phyloP scores from a whole-genome alignment of 208 protist genomes.

The Balamuthia mandrillaris region DNA sequence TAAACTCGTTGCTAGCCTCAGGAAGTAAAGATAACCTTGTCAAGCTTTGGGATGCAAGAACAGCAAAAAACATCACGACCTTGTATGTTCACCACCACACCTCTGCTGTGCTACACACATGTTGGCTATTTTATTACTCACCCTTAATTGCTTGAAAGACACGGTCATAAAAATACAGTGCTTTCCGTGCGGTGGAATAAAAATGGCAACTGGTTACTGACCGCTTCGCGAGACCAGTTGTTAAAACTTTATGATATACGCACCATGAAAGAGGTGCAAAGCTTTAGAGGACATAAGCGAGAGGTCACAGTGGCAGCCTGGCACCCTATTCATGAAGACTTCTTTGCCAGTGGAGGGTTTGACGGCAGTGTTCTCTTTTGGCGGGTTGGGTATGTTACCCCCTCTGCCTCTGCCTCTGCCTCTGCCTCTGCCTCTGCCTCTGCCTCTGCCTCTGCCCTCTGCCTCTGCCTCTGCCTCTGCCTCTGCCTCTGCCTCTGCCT shows the following conservation, averaged over 20 bases:
- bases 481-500: too few species aligned
- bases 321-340: conserved; percentile 79
- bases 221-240: conserved; percentile 64
- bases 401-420: background rate
- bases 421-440: background rate
- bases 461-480: too few species aligned
- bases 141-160: conserved; percentile 15
- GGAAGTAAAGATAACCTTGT: conserved; percentile 78
- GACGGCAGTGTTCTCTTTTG: conserved; percentile 81
- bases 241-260: conserved; percentile 81
- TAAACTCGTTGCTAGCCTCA: conserved; percentile 70
- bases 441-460: background rate
- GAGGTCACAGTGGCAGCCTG: conserved; percentile 75
- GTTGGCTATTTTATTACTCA: background rate
- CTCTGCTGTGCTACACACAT: background rate
- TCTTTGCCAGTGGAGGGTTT: conserved; percentile 75
- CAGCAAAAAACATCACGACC: conserved; percentile 62
- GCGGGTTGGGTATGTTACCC: conserved; percentile 60
- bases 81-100: conserved; percentile 44
- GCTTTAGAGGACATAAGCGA: conserved; percentile 74
- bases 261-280: conserved; percentile 71
- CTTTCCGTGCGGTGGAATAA: conserved; percentile 69
- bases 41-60: conserved; percentile 82
- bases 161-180: conserved; percentile 75
- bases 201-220: conserved; percentile 81